Base-by-base conservation (phyloP, 306 rosid species). In the Prunus mongolica region DNA sequence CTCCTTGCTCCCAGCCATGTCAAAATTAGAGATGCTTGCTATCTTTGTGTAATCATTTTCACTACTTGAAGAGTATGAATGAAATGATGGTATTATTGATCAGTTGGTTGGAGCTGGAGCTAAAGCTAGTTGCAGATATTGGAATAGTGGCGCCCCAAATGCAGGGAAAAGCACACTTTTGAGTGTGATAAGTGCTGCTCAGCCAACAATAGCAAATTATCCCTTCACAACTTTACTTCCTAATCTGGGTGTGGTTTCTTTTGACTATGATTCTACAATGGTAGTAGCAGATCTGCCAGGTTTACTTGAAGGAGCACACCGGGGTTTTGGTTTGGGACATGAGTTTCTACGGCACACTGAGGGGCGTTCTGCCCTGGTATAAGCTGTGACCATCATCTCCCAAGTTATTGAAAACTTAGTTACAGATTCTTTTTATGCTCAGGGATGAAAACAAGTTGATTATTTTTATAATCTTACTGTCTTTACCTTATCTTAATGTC, bases 201-300 rank as follows among this genome's bases (percentile, higher is more conserved):
- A 86, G 87, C 93, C 97, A 38, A 81, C 78, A 32, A 95, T 94
- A 67, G 98, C 96, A 76, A 92, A 88, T 83, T 94, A 94, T 82
- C 98, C 98, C 54, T 94, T 94, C 76, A 92, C 98, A 55, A 94
- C 98, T 12, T 88, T 94, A 80, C 96, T 94, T 79, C 98, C 98
- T 28, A 92, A 94, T 87, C 82, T 94, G 47, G 98, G 97, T 9
- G 96, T 95, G 58, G 97, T 95, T 85, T 95, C 96, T 69, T 95
- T 95, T 51, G 96, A 95, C 82, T 95, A 84, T 75, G 93, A 92
- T 83, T 83, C 98, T 55, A 85, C 93, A 20, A 88, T 90, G 88
- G 98, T 95, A 57, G 98, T 92, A 73, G 98, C 98, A 72, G 98
- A 95, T 79, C 96, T 95, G 71, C 97, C 96, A 2, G 97, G 98